A percentile compares a stretch with the other conserved stretches of the same genome.
phyloP scores from a whole-genome alignment of 129 eudicot species.

The Helianthus annuus region HanXRQr2.0-SUNRISE NC_035445.2:89495541-89496040 shows the following conservation, averaged over 20 bases:
- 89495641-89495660: conserved; percentile 29
- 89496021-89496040: too few relatives aligned
- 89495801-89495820: background rate
- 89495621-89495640: conserved; percentile 33
- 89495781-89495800: background rate
- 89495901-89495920: too few relatives aligned
- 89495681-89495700: conserved; percentile 34
- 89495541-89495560: conserved; percentile 14
- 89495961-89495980: too few relatives aligned
- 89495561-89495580: conserved; percentile 12
- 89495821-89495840: too few relatives aligned
- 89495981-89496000: too few relatives aligned
- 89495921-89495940: too few relatives aligned
- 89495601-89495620: background rate
- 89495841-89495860: too few relatives aligned
- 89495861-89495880: too few relatives aligned
- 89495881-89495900: too few relatives aligned
- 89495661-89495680: conserved; percentile 35
- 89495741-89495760: too few relatives aligned
- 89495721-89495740: conserved; percentile 8
- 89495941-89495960: too few relatives aligned
- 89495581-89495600: background rate
- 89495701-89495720: conserved; percentile 31
- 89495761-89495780: background rate
- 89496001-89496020: too few relatives aligned